phyloP scores from a whole-genome alignment of 768 basidiomycete species.

The Russula compacta region DNA sequence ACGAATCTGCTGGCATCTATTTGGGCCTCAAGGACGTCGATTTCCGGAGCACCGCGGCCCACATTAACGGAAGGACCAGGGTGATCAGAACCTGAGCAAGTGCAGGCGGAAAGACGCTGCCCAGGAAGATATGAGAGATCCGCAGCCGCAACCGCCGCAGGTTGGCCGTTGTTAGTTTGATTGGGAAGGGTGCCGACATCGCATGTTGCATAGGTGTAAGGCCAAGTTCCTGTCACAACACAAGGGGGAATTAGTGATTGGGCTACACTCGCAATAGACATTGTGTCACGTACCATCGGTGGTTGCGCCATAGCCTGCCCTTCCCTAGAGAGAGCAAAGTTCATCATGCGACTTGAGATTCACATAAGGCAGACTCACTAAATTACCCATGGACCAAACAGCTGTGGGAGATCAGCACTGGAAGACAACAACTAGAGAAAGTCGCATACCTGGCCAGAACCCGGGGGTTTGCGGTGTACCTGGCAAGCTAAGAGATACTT shows the following conservation, averaged over 20 bases:
- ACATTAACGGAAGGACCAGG: slow-evolving; percentile 65
- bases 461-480: slow-evolving; percentile 54
- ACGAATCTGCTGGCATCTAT: slow-evolving; percentile 40
- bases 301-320: slow-evolving; percentile 84
- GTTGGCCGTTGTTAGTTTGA: slow-evolving; percentile 55
- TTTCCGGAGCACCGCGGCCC: slow-evolving; percentile 81
- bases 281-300: slow-evolving; percentile 52
- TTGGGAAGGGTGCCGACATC: slow-evolving; percentile 82
- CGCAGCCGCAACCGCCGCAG: slow-evolving; percentile 40
- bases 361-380: slow-evolving; percentile 26
- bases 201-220: slow-evolving; percentile 77
- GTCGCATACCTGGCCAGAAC: slow-evolving; percentile 70
- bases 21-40: slow-evolving; percentile 87
- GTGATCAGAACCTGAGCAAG: slow-evolving; percentile 78
- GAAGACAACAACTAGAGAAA: slow-evolving; percentile 2
- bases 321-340: slow-evolving; percentile 38
- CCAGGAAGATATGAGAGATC: slow-evolving; percentile 75
- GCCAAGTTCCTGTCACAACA: slow-evolving; percentile 42
- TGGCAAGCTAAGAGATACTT: slow-evolving; percentile 70
- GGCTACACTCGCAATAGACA: not conserved
- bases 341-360: not conserved
- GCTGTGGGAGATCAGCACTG: slow-evolving; percentile 27
- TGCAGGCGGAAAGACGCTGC: slow-evolving; percentile 80
- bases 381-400: slow-evolving; percentile 73
- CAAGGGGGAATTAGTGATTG: not conserved